Percentiles rank a stretch among this genome's conserved stretches.
Conservation (phyloP, 2,329 filamentous ascomycete genomes). For the Xylaria sp. region DNA sequence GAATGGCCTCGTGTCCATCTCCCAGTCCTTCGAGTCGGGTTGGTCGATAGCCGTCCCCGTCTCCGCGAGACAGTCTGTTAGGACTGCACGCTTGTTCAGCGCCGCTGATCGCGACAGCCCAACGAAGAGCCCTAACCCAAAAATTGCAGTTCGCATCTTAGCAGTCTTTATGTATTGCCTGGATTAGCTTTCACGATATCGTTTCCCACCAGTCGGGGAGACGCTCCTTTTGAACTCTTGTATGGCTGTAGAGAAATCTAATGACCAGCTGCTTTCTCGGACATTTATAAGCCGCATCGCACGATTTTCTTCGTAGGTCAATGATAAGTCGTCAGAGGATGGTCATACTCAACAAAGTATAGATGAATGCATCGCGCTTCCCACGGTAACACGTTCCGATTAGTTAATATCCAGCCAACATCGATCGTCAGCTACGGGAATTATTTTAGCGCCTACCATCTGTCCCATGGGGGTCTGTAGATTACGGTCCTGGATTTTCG, state of each 20-base stretch:
- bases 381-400: constrained; percentile 46
- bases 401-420: constrained; percentile 45
- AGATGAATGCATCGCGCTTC: constrained; percentile 38
- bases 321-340: constrained; percentile 35
- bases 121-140: constrained; percentile 44
- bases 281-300: constrained; percentile 37
- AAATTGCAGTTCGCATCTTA: constrained; percentile 42
- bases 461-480: constrained; percentile 37
- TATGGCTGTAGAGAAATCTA: constrained; percentile 31
- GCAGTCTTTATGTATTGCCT: constrained; percentile 12
- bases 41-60: constrained; percentile 43
- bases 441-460: constrained; percentile 37
- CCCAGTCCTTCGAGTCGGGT: constrained; percentile 48
- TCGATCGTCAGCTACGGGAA: constrained; percentile 41
- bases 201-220: constrained; percentile 9
- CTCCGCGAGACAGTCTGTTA: constrained; percentile 47
- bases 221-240: constrained; percentile 32
- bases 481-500: constrained; percentile 27
- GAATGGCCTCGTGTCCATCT: constrained; percentile 46
- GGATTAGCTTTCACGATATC: neutral
- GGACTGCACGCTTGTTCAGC: constrained; percentile 45
- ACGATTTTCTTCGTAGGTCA: constrained; percentile 43
- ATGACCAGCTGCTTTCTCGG: constrained; percentile 26
- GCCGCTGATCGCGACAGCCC: constrained; percentile 41
- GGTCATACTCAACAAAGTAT: constrained; percentile 42